These are phyloP conservation scores for Colletotrichum sp. DNA, from an alignment of 2,329 filamentous ascomycete species.

Conservation along the genomic window DNA sequence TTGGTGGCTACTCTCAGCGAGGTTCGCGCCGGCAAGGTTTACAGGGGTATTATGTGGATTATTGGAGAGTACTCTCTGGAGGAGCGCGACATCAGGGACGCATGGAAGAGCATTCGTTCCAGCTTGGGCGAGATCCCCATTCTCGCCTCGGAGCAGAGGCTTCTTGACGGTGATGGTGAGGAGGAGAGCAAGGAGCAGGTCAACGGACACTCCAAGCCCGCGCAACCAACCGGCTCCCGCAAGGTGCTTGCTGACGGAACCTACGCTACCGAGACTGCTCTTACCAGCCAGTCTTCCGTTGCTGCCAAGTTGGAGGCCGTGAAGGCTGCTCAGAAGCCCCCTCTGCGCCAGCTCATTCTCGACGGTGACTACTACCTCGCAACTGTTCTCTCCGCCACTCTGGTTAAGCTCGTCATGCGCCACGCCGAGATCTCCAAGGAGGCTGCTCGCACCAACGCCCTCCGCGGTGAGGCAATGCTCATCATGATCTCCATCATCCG, in stretches of 20 bases:
- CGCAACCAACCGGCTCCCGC: conserved; percentile 81
- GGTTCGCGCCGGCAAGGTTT: conserved; percentile 95
- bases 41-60: conserved; percentile 95
- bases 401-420: conserved; percentile 98
- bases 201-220: conserved; percentile 79
- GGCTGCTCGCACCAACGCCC: conserved; percentile 84
- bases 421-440: conserved; percentile 93
- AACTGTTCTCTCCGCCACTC: conserved; percentile 91
- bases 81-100: conserved; percentile 91
- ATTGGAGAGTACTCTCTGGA: conserved; percentile 96
- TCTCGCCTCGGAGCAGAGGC: conserved; percentile 88
- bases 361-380: conserved; percentile 97
- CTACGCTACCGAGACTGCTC: conserved; percentile 94
- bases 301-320: conserved; percentile 94
- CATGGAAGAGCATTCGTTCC: conserved; percentile 93
- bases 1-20: conserved; percentile 90
- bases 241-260: conserved; percentile 96
- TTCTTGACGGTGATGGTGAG: conserved; percentile 84
- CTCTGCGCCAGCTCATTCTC: conserved; percentile 90
- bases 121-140: conserved; percentile 98
- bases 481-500: conserved; percentile 99
- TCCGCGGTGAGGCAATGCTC: conserved; percentile 96
- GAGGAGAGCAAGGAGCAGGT: conserved; percentile 66
- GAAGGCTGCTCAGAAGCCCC: conserved; percentile 95
- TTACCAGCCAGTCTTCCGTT: conserved; percentile 89